Base-by-base conservation (phyloP, 108 stramenopile species). In the Cyclotella kingstonii region DNA sequence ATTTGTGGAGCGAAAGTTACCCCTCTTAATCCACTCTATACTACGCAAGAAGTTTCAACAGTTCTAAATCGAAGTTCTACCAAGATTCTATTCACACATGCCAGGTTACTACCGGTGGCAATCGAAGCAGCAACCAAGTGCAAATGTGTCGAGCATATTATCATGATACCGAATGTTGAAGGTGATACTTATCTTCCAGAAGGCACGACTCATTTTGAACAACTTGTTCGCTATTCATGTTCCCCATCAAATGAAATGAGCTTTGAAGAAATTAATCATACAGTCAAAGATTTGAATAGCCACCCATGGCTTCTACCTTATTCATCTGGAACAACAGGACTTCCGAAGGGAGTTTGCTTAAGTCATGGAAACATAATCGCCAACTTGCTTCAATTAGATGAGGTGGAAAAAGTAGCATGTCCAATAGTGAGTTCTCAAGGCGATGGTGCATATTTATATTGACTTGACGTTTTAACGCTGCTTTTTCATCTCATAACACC, bases 271-370 rank as follows among this genome's bases (percentile, higher is more conserved):
- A 53, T 75, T 11, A 82, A 86, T 53, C 44, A 62, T 22, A 46
- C 83, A 31, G 79, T 77, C 11, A 59, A 63, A 5, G 52, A 85
- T 25, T 71, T 71, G 11, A 40, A 69, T 4, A 51, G 44, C 4
- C 87, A 90, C 57, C 83, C 86, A 3, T 88, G 66, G 56, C 35
- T 91, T 5, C 66, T 98, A 10, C 96, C 95, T 14, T 98, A 91
- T 65, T 93, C 91, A 6, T 87, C 84, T 38, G 97, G 97, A 4
- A 98, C 97, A 2, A 98, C 97, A n/a, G 97, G 97, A 35, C 44
- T 87, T 21, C 90, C 95, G 9, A 98, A 98, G 62, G 97, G 95
- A 23, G 95, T 95, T n/a, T 77, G 87, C 55, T 62, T 97, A 47
- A 83, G 81, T 19, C 95, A 96, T 79, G 46, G 58, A 22, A 97